These are phyloP conservation scores for Pythium aphanidermatum DNA, from an alignment of 352 stramenopile genomes.

Conservation along the genomic window DNA sequence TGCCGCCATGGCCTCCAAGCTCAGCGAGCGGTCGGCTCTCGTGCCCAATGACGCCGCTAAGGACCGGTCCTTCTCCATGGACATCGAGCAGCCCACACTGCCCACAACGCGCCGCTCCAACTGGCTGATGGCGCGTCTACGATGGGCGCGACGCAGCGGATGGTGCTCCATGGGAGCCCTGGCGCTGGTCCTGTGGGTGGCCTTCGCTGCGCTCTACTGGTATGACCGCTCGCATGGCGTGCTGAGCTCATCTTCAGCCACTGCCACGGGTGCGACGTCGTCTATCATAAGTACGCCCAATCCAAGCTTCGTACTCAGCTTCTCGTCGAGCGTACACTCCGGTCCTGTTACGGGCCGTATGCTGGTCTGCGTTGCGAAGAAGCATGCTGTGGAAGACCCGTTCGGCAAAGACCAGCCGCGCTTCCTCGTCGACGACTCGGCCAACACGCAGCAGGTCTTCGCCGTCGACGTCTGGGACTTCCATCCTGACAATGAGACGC, in stretches of 20 bases:
- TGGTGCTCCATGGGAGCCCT: constrained; percentile 19
- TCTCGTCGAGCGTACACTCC: constrained; percentile 22
- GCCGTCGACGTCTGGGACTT: constrained; percentile 58
- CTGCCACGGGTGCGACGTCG: not conserved
- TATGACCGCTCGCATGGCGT: constrained; percentile 6
- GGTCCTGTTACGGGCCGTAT: constrained; percentile 46
- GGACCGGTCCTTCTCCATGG: constrained; percentile 21
- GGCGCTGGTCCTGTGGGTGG: constrained; percentile 12
- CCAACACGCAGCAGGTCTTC: constrained; percentile 51
- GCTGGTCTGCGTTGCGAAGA: constrained; percentile 50
- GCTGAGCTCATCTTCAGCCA: not conserved
- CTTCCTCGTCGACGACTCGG: constrained; percentile 40
- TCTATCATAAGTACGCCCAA: constrained; percentile 5
- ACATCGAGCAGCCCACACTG: constrained; percentile 19
- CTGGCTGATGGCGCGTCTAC: constrained; percentile 1
- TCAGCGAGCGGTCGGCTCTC: constrained; percentile 21
- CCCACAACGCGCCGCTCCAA: not conserved
- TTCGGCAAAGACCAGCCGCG: constrained; percentile 47
- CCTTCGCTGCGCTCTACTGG: constrained; percentile 11
- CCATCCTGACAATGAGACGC: constrained; percentile 23
- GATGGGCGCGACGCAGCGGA: constrained; percentile 2
- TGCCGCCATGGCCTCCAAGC: constrained; percentile 4
- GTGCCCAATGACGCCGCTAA: constrained; percentile 7
- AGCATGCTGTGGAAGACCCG: constrained; percentile 34
- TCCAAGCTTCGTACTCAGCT: constrained; percentile 35